These are phyloP conservation scores for Cryptococcus neoformans DNA, from an alignment of 1,284 basidiomycete genomes.

Conservation along the genomic window DNA sequence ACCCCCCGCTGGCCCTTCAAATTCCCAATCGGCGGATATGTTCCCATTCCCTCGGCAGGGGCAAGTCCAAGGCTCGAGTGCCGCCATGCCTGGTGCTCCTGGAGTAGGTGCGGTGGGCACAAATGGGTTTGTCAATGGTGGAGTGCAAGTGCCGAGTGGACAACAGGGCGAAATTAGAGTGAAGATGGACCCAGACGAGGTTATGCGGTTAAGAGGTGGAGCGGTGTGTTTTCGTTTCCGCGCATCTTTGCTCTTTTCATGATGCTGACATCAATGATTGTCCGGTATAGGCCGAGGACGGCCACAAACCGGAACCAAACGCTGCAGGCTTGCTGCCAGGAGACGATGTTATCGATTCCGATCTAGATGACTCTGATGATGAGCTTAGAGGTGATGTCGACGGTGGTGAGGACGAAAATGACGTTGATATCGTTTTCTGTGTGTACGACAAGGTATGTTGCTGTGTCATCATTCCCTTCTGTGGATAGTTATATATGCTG, in stretches of 20 bases:
- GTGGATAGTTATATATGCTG: background rate
- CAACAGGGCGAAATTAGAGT: slow-evolving; percentile 22
- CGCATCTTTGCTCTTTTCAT: background rate
- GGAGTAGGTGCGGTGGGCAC: background rate
- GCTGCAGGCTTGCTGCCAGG: slow-evolving; percentile 50
- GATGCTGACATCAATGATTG: background rate
- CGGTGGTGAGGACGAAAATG: slow-evolving; percentile 51
- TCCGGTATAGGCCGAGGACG: slow-evolving; percentile 3
- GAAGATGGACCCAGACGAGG: slow-evolving; percentile 43
- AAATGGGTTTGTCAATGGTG: slow-evolving; percentile 6
- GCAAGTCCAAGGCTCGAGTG: background rate
- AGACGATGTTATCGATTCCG: slow-evolving; percentile 88
- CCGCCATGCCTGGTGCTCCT: slow-evolving; percentile 2
- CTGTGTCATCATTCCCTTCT: background rate
- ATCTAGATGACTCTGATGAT: slow-evolving; percentile 82
- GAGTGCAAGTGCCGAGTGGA: background rate
- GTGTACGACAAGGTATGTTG: slow-evolving; percentile 90
- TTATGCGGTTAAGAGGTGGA: slow-evolving; percentile 39
- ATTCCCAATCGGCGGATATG: background rate
- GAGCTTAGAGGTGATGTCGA: slow-evolving; percentile 58
- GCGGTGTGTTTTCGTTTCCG: slow-evolving; percentile 18
- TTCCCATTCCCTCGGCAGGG: background rate
- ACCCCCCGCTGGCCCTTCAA: slow-evolving; percentile 10
- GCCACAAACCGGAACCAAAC: slow-evolving; percentile 44
- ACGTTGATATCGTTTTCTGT: slow-evolving; percentile 91